These are phyloP conservation scores for Porogramme epimiltina DNA, from an alignment of 1,284 basidiomycete species.

Conservation along the genomic window DNA sequence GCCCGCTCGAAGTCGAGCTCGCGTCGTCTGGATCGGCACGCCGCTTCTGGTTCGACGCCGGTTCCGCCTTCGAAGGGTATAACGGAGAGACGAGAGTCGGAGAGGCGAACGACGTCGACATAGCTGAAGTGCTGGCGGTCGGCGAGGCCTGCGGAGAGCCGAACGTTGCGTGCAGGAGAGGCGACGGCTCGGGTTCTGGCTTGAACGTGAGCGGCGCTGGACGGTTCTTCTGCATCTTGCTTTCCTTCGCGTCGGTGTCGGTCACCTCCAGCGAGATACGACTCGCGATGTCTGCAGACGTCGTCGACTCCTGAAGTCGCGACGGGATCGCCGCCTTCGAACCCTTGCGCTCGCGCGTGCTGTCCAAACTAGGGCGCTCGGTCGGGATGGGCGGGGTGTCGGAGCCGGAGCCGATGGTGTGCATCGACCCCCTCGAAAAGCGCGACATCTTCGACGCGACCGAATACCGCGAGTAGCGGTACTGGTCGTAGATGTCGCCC, in stretches of 20 bases:
- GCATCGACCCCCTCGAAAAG: conserved; percentile 33
- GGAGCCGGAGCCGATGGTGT: conserved; percentile 23
- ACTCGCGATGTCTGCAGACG: conserved; percentile 1
- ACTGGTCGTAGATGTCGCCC: conserved; percentile 73
- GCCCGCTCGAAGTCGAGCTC: conserved; percentile 3
- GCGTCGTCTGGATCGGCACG: conserved; percentile 35
- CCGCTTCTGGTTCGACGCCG: conserved; percentile 38
- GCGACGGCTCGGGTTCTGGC: conserved; percentile 35
- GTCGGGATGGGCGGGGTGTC: conserved; percentile 38
- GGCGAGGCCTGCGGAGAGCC: conserved; percentile 47
- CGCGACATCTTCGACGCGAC: conserved; percentile 43
- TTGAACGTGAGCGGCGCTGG: conserved; percentile 21
- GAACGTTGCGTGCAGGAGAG: conserved; percentile 56
- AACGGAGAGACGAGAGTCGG: conserved; percentile 22
- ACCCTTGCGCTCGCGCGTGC: conserved; percentile 11
- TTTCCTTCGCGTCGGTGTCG: conserved; percentile 2
- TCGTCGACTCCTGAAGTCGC: conserved; percentile 13
- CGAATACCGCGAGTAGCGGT: conserved; percentile 69
- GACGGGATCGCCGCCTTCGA: conserved; percentile 14
- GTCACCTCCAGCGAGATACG: background rate
- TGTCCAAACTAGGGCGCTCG: conserved; percentile 27
- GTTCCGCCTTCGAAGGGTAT: conserved; percentile 20
- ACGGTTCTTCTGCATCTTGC: conserved; percentile 19
- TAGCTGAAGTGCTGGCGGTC: conserved; percentile 15
- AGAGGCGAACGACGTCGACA: conserved; percentile 24